Base-by-base conservation (phyloP, 108 stramenopile genomes). In the Aureococcus anophagefferens region DNA sequence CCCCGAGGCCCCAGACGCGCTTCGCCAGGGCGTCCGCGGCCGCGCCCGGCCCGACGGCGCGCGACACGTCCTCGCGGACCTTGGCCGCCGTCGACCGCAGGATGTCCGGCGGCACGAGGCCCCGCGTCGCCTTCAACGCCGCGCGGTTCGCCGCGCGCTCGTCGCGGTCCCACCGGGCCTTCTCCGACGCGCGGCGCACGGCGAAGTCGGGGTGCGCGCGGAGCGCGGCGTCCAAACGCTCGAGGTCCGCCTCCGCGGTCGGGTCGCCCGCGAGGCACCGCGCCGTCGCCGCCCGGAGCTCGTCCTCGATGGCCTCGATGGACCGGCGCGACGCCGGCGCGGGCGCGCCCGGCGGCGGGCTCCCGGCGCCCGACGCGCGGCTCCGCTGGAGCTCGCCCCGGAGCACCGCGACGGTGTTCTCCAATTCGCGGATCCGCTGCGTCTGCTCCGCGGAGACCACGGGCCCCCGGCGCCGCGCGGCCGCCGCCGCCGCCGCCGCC, bases 21-120 rank as follows among this genome's bases (percentile, higher is more conserved):
- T 64, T 29, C 5, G 74, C 74, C 4, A 64, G 13, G 36, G 35
- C 67, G 33, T n/a, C 21, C 1, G 51, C 51, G 21, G 51, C 21
- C 21, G 17, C 13, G 5, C 68, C 74, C 9, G 34, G 5, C 63
- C n/a, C 65, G 63, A 33, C 37, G 37, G 37, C 37, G 37, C 7
- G 7, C 7, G 37, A 9, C 7, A 40, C 7, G 37, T 40, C 37
- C 37, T 4, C 37, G 7, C 11, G 37, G 21, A 59, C 21, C 21
- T 59, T 28, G 21, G 4, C 25, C 21, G 25, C 21, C 21, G 51
- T 25, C 1, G 21, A 25, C 51, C 25, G 17, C 51, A 25, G 21
- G 29, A 75, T 62, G 34, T 75, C 64, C 30, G 63, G 69, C 0
- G 74, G 74, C 11, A 75, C 74, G 35, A 75, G 33, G 33, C 28